Percentiles rank a stretch among this genome's conserved stretches.
phyloP scores from a whole-genome alignment of 2,329 filamentous ascomycete species.

The Calonectria crousiana region DNA sequence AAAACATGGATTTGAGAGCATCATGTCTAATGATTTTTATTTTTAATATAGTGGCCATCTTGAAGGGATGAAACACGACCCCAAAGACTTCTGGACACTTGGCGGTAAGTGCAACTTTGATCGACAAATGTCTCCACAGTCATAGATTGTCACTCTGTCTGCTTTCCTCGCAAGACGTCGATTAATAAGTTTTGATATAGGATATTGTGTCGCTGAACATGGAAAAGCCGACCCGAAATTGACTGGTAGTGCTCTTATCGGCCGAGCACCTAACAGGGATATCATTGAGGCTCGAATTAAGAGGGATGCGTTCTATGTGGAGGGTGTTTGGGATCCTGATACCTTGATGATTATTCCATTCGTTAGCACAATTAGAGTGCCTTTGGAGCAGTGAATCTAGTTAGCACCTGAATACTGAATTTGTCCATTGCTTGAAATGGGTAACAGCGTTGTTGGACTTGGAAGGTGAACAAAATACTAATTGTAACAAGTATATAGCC shows the following conservation, averaged over 20 bases:
- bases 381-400: background rate
- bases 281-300: background rate
- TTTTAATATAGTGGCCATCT: background rate
- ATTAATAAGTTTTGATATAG: background rate
- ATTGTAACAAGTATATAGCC: too few species aligned
- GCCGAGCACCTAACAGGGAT: background rate
- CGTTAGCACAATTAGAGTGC: background rate
- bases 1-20: background rate
- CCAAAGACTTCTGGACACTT: background rate
- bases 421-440: background rate
- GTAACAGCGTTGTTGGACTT: background rate
- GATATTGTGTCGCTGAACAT: background rate
- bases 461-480: too few species aligned
- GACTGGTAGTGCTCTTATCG: background rate
- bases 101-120: background rate
- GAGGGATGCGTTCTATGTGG: background rate
- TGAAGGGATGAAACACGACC: background rate
- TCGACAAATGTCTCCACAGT: too few species aligned
- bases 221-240: background rate
- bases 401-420: background rate
- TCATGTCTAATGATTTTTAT: background rate
- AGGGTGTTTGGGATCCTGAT: background rate
- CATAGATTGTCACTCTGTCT: background rate
- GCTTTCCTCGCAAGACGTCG: background rate
- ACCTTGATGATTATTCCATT: constrained; percentile 1